Evolutionary conservation across 306 rosid genomes (phyloP), one percentile per base, ranked within the genome.

Genomic region (Trichosanthes cucumerina): DNA sequence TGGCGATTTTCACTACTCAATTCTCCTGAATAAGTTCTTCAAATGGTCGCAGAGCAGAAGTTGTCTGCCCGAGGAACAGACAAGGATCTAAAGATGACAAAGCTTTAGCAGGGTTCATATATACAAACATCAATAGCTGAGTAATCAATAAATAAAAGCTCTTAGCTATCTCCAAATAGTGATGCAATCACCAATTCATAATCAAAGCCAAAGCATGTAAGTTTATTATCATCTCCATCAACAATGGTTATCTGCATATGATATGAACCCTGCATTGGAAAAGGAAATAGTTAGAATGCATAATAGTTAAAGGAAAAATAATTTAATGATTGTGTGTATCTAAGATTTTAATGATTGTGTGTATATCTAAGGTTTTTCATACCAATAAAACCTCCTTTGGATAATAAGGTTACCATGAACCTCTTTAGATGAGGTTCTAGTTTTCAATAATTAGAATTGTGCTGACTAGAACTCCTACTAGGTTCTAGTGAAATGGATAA

Each of bases 121-220:
- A 15, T 72, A 72, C 77, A 80, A 80, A 46, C 24, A 49, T 33
- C 58, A 74, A 60, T 36, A 53, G 50, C 14, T 23, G 38, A 79
- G 19, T 23, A 71, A 46, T 71, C 76, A 71, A 46, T 36, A 56
- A 76, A 49, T 57, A 53, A 52, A 75, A 16, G 70, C 75, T 62
- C 84, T 87, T 85, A 93, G 72, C 75, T 89, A 79, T 90, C 89
- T 10, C 96, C 98, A 82, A 86, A 86, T 49, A 91, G 80, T 24
- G 92, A 83, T 57, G 83, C 88, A 81, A 90, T 76, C 80, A 93
- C 97, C 62, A 93, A 86, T 79, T 60, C n/a, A 75, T 92, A 93
- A 75, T 85, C 87, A 33, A 93, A 93, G 46, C 80, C 60, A 70
- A 93, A 80, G 84, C 98, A 93, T 28, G 94, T 86, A 81, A 93